Conservation (phyloP, 192 early-diverging fungal species). For the Entomortierella chlamydospora region DNA sequence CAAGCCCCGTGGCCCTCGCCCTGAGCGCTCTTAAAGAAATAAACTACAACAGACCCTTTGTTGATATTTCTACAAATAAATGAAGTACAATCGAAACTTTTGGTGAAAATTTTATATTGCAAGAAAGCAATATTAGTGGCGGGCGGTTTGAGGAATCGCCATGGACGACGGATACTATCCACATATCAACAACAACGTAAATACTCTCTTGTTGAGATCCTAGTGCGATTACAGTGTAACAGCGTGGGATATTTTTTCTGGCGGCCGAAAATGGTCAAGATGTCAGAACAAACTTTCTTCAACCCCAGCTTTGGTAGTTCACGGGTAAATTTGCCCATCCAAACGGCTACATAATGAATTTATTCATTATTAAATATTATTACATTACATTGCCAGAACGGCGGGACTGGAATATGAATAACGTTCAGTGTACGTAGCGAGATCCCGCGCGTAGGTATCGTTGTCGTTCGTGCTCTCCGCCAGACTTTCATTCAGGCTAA, state of each 20-base stretch:
- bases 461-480: no score
- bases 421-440: constrained; percentile 25
- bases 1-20: constrained; percentile 51
- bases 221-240: no score
- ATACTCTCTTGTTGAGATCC: no score
- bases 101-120: no score
- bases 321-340: not conserved
- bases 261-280: no score
- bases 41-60: constrained; percentile 20
- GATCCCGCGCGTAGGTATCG: constrained; percentile 13
- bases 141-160: no score
- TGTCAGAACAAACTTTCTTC: no score
- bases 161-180: no score
- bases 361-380: not conserved
- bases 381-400: constrained; percentile 7
- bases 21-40: constrained; percentile 51
- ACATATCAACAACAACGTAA: no score
- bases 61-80: constrained; percentile 3
- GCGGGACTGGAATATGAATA: constrained; percentile 19
- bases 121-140: no score
- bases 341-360: not conserved
- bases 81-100: not conserved
- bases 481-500: constrained; percentile 12
- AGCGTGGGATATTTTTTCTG: no score
- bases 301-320: no score